phyloP scores from a whole-genome alignment of 2,329 filamentous ascomycete genomes.

The Hymenoscyphus albidus region DNA sequence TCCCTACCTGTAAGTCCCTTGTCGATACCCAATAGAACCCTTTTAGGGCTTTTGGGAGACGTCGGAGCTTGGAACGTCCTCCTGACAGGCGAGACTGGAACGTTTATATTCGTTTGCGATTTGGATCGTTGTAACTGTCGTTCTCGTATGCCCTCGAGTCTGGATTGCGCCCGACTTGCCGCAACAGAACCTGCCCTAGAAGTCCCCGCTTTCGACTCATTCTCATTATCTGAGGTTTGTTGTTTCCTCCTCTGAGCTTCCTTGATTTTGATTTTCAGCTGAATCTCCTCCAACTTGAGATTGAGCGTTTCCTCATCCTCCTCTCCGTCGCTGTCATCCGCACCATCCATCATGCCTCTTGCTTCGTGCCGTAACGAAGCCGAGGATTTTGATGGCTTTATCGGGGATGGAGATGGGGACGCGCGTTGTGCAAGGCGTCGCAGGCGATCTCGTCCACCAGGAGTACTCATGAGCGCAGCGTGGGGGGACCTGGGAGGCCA shows the following conservation, averaged over 20 bases:
- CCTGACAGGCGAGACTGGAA: slow-evolving; percentile 72
- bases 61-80: slow-evolving; percentile 44
- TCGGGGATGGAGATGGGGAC: slow-evolving; percentile 66
- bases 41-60: slow-evolving; percentile 69
- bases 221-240: slow-evolving; percentile 31
- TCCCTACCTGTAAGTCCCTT: slow-evolving; percentile 78
- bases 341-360: slow-evolving; percentile 25
- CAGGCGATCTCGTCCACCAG: slow-evolving; percentile 73
- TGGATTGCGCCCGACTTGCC: slow-evolving; percentile 27
- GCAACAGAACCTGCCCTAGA: slow-evolving; percentile 28
- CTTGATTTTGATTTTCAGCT: slow-evolving; percentile 83
- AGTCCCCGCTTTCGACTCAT: slow-evolving; percentile 19
- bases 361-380: slow-evolving; percentile 21
- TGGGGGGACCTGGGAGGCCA: slow-evolving; percentile 66
- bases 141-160: slow-evolving; percentile 25
- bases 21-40: slow-evolving; percentile 81
- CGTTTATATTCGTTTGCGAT: slow-evolving; percentile 53
- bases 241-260: slow-evolving; percentile 62
- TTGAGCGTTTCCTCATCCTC: slow-evolving; percentile 83
- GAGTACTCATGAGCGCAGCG: slow-evolving; percentile 63
- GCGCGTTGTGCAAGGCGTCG: slow-evolving; percentile 62
- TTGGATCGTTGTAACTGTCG: slow-evolving; percentile 28
- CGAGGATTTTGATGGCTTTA: slow-evolving; percentile 40
- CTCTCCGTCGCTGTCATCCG: slow-evolving; percentile 37
- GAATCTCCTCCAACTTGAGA: slow-evolving; percentile 81